A percentile compares a stretch with the other conserved stretches of the same genome.
phyloP scores from a whole-genome alignment of 441 rosid genomes.

The Mallotus japonicus region DNA sequence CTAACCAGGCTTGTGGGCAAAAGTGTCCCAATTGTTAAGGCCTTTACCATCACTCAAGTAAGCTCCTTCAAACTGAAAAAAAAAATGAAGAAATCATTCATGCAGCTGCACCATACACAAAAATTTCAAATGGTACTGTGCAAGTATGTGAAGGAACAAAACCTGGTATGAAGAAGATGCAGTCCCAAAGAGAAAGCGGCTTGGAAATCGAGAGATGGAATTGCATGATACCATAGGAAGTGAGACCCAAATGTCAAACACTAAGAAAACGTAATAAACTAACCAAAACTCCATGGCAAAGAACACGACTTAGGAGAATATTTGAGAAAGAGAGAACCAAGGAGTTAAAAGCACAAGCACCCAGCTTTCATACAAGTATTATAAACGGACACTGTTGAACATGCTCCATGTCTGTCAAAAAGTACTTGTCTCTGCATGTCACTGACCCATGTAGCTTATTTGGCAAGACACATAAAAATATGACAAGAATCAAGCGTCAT shows the following conservation, averaged over 20 bases:
- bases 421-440: not conserved
- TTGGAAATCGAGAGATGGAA: slow-evolving; percentile 39
- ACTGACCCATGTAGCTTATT: not conserved
- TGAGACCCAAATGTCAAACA: slow-evolving; percentile 15
- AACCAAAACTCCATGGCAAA: slow-evolving; percentile 26
- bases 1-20: slow-evolving; percentile 53
- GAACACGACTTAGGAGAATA: not conserved
- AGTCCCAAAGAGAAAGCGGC: slow-evolving; percentile 63
- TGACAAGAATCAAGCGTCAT: not conserved
- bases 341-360: not conserved
- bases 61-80: slow-evolving; percentile 67
- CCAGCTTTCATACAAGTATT: not conserved
- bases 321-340: not conserved
- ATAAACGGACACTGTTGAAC: not conserved
- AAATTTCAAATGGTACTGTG: not conserved
- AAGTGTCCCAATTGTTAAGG: slow-evolving; percentile 64
- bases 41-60: slow-evolving; percentile 63
- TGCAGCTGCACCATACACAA: not conserved
- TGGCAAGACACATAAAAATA: not conserved
- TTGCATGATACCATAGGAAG: slow-evolving; percentile 20
- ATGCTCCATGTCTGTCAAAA: not conserved
- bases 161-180: slow-evolving; percentile 84
- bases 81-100: not conserved
- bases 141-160: not conserved
- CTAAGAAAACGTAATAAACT: slow-evolving; percentile 12